phyloP scores from a whole-genome alignment of 2,329 filamentous ascomycete genomes.

The Acephala macrosclerotiorum region DNA sequence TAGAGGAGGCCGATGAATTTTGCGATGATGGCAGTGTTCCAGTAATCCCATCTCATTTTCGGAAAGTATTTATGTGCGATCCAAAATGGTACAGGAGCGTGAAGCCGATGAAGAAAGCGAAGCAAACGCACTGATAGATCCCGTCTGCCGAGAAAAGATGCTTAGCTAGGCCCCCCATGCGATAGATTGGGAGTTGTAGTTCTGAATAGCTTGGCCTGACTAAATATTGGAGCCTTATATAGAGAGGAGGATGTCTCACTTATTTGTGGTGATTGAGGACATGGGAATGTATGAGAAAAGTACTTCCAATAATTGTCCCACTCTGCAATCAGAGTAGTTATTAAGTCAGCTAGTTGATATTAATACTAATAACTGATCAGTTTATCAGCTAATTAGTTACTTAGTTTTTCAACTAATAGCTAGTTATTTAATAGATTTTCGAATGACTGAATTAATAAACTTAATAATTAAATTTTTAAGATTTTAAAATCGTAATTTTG shows the following conservation, averaged over 20 bases:
- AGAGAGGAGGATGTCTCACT: conserved; percentile 67
- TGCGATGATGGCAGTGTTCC: conserved; percentile 56
- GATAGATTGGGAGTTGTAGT: conserved; percentile 68
- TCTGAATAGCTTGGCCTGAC: conserved; percentile 63
- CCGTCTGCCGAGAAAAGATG: conserved; percentile 71
- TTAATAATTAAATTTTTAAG: too few relatives aligned
- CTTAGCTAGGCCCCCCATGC: conserved; percentile 73
- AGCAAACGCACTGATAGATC: conserved; percentile 70
- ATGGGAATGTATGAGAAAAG: conserved; percentile 67
- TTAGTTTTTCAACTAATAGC: too few relatives aligned
- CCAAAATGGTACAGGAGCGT: conserved; percentile 65
- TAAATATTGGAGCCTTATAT: conserved; percentile 66
- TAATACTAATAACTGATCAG: too few relatives aligned
- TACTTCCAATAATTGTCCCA: conserved; percentile 50
- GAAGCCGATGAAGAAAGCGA: conserved; percentile 76
- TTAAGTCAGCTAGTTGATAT: too few relatives aligned
- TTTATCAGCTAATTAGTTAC: too few relatives aligned
- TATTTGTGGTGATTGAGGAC: conserved; percentile 69
- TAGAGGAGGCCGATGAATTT: conserved; percentile 71
- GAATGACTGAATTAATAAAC: too few relatives aligned
- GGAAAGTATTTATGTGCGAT: conserved; percentile 62
- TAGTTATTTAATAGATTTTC: too few relatives aligned
- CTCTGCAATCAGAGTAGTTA: too few relatives aligned
- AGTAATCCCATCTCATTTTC: conserved; percentile 65
- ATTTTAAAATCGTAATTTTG: too few relatives aligned